Evolutionary conservation across 1,139 yeast species (phyloP), one percentile per base, ranked within the genome.

Genomic region (Taphrina communis): DNA sequence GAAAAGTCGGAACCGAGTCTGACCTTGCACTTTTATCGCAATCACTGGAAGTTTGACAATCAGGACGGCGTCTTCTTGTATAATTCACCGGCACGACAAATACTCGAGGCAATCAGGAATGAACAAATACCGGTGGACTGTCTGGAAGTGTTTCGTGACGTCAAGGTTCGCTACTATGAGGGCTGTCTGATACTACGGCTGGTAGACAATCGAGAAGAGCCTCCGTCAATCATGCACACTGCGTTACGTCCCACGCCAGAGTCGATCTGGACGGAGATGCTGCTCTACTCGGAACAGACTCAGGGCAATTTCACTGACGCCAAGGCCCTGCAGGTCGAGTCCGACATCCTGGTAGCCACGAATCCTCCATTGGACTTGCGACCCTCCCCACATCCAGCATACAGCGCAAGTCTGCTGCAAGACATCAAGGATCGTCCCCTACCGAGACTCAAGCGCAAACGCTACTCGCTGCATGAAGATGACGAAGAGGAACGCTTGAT

Each of bases 31-130:
- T 60, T 70, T 50, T 66, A 70, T 52, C 57, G 58, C 39, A 59
- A 59, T 53, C 71, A 70, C 50, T 70, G 70, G 66, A 68, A 71
- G 25, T 70, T 70, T 60, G 72, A 69, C 46, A 71, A 70, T 35
- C 72, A 70, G 58, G 72, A 70, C 38, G 71, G 72, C 50, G 67
- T 66, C 9, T 70, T 70, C 58, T 57, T 63, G 17, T 70, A 69
- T 48, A 70, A 69, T 38, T 59, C 70, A 6, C 72, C 72, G 11
- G 68, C 67, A 39, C 70, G 63, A n/a, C 57, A 63, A 31, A 70
- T 70, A 21, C 60, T 70, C 21, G 71, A 70, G 44, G 57, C 51
- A 44, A 65, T 70, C 53, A 53, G 72, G 25, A 69, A 63, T 55
- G 72, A 70, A 42, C 63, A 60, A 21, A 69, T 70, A 25, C 72